Conservation (phyloP, 202 grass and related monocot genomes). For the Musa balbisiana region DNA sequence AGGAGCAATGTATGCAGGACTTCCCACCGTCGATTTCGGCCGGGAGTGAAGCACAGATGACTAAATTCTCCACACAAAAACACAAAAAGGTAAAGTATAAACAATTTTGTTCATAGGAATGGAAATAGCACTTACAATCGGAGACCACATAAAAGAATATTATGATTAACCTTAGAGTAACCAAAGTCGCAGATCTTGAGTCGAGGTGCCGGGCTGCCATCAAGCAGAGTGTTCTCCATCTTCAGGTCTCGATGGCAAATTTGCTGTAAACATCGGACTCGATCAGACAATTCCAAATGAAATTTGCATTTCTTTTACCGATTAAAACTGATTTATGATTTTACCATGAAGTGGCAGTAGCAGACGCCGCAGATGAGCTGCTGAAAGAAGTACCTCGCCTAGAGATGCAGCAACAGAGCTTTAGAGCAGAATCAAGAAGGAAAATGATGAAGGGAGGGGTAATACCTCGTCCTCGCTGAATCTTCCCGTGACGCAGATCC, state of each 20-base stretch:
- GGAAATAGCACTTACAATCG: too few species aligned
- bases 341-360: constrained; percentile 96
- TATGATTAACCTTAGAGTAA: constrained; percentile 70
- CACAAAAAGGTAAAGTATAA: too few species aligned
- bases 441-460: background rate
- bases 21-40: constrained; percentile 89
- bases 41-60: constrained; percentile 76
- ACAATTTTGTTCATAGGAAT: too few species aligned
- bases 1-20: constrained; percentile 80
- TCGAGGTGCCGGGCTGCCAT: constrained; percentile 66
- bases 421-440: background rate
- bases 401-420: background rate
- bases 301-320: background rate
- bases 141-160: background rate
- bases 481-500: constrained; percentile 80
- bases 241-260: constrained; percentile 99
- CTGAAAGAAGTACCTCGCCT: constrained; percentile 98
- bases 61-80: constrained; percentile 18
- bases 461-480: constrained; percentile 95
- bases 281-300: background rate
- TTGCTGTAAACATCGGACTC: constrained; percentile 47
- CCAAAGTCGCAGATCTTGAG: constrained; percentile 99
- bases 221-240: constrained; percentile 83
- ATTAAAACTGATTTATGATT: background rate
- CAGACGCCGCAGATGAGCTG: constrained; percentile 84